Percentiles rank a stretch among this genome's conserved stretches.
These are phyloP conservation scores for Escallonia herrerae DNA, from an alignment of 129 eudicot species.

Conservation along the genomic window DNA sequence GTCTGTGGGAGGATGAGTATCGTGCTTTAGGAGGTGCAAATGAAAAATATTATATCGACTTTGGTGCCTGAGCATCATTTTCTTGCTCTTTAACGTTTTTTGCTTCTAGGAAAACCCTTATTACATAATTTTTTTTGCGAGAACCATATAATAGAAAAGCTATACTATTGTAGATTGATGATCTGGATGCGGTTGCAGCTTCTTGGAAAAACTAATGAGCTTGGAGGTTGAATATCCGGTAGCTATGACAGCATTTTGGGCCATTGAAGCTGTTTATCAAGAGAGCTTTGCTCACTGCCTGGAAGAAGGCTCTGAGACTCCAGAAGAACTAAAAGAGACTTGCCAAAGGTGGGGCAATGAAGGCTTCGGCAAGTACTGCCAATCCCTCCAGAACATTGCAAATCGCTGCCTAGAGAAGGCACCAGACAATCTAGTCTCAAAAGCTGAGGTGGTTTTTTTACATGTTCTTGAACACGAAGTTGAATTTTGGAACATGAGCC, in stretches of 20 bases:
- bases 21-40: too few species aligned
- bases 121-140: too few species aligned
- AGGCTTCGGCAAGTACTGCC: slow-evolving; percentile 59
- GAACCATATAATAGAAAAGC: too few species aligned
- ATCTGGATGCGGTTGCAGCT: slow-evolving; percentile 26
- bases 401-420: slow-evolving; percentile 51
- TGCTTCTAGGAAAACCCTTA: too few species aligned
- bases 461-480: slow-evolving; percentile 69
- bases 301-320: slow-evolving; percentile 54
- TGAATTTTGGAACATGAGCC: slow-evolving; percentile 87
- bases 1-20: too few species aligned
- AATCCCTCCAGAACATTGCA: slow-evolving; percentile 41
- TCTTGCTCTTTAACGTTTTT: too few species aligned
- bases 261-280: slow-evolving; percentile 70
- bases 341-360: slow-evolving; percentile 82
- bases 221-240: slow-evolving; percentile 50
- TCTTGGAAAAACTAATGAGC: slow-evolving; percentile 58
- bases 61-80: background rate
- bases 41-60: too few species aligned
- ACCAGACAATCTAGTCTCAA: slow-evolving; percentile 33
- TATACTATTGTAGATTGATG: too few species aligned
- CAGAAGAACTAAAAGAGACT: slow-evolving; percentile 63
- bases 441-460: slow-evolving; percentile 53
- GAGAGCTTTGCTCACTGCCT: slow-evolving; percentile 83
- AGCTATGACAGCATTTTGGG: slow-evolving; percentile 72